These are phyloP conservation scores for Xerophyta viscosa DNA, from an alignment of 106 monocot genomes.

Conservation along the genomic window DNA sequence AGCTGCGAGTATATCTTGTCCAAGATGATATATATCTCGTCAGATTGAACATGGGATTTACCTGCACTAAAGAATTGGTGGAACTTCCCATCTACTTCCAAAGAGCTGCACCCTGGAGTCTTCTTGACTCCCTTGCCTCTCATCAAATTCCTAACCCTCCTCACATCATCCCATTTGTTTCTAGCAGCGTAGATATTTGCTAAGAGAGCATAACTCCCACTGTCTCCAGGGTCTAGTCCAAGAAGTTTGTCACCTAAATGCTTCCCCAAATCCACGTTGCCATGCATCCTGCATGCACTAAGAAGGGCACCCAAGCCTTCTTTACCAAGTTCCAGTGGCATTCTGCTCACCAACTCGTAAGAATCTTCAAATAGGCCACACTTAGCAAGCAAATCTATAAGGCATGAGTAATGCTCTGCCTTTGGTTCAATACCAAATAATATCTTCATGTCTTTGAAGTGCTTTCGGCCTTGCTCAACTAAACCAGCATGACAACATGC, in stretches of 20 bases:
- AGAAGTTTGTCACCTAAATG: slow-evolving; percentile 38
- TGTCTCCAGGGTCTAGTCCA: slow-evolving; percentile 36
- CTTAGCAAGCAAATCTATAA: slow-evolving; percentile 52
- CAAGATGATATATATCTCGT: slow-evolving; percentile 32
- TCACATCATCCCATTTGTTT: slow-evolving; percentile 53
- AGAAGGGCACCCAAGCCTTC: slow-evolving; percentile 71
- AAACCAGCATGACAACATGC: slow-evolving; percentile 62
- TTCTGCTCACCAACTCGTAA: slow-evolving; percentile 28
- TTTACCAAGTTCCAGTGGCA: slow-evolving; percentile 42
- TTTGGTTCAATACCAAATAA: slow-evolving; percentile 37
- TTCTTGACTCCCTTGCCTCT: slow-evolving; percentile 45
- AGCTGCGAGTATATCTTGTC: slow-evolving; percentile 27
- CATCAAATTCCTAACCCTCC: slow-evolving; percentile 45
- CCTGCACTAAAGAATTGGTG: slow-evolving; percentile 49
- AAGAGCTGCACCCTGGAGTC: slow-evolving; percentile 51
- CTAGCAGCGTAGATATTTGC: slow-evolving; percentile 41
- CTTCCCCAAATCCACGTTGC: slow-evolving; percentile 44
- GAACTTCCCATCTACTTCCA: slow-evolving; percentile 50
- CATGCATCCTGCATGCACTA: slow-evolving; percentile 56
- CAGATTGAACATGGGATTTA: slow-evolving; percentile 30
- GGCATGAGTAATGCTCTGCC: slow-evolving; percentile 54
- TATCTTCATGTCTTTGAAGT: slow-evolving; percentile 47
- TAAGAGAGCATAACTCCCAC: slow-evolving; percentile 56
- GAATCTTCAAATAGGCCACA: slow-evolving; percentile 56
- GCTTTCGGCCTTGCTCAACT: slow-evolving; percentile 35